Percentiles rank a stretch among this genome's conserved stretches.
Conservation (phyloP, 1,284 basidiomycete species). For the Cryptococcus sp. region DNA sequence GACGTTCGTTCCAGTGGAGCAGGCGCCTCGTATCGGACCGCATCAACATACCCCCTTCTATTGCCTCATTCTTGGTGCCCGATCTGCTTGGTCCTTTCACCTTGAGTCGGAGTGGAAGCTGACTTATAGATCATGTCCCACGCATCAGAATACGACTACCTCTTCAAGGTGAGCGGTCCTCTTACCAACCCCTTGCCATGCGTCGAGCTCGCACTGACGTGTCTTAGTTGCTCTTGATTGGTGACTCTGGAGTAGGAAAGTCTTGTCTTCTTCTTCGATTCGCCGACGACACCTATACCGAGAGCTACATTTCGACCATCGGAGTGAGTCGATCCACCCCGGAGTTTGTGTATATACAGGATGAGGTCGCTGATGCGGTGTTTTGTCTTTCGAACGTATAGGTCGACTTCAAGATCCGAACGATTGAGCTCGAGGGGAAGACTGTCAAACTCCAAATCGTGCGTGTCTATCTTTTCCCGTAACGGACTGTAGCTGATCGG, state of each 20-base stretch:
- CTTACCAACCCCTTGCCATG: background rate
- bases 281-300: conserved; percentile 99
- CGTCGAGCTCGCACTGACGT: background rate
- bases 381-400: conserved; percentile 11
- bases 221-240: conserved; percentile 60
- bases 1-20: no score
- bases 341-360: no score
- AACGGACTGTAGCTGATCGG: background rate
- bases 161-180: conserved; percentile 63
- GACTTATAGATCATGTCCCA: conserved; percentile 19
- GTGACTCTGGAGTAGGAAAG: conserved; percentile 91
- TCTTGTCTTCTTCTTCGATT: conserved; percentile 97
- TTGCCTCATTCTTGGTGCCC: no score
- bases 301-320: conserved; percentile 98
- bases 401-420: conserved; percentile 99
- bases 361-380: background rate
- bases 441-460: conserved; percentile 99
- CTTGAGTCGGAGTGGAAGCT: background rate
- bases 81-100: no score
- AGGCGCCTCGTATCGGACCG: no score
- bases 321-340: conserved; percentile 53
- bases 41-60: background rate
- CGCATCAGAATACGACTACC: conserved; percentile 89
- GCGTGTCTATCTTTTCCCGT: no score
- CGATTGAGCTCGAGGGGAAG: conserved; percentile 99